Evolutionary conservation across 352 stramenopile genomes (phyloP).

Genomic region (Globisporangium ultimum): DNA sequence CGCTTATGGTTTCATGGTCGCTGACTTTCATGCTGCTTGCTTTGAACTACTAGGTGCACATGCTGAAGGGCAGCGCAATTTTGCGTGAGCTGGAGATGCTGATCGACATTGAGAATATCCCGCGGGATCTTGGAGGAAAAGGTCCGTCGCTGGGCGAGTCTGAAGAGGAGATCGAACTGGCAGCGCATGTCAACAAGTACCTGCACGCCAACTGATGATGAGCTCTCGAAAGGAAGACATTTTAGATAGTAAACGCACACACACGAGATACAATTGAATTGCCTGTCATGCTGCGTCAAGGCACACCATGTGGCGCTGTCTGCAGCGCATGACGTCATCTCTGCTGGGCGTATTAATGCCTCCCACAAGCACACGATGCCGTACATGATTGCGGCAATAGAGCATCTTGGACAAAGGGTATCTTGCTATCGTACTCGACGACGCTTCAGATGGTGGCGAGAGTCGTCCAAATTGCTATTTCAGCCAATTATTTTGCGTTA

Average conservation of each 20-base stretch:
- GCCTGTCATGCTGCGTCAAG: no score
- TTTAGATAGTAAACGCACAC: neutral
- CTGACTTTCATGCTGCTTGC: slow-evolving; percentile 8
- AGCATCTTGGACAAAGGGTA: no score
- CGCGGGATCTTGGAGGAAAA: slow-evolving; percentile 65
- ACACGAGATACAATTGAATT: no score
- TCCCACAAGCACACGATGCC: no score
- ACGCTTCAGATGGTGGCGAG: no score
- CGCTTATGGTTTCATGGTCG: neutral
- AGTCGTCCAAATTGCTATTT: neutral
- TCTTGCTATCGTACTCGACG: no score
- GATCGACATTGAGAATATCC: slow-evolving; percentile 68
- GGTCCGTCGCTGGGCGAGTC: slow-evolving; percentile 62
- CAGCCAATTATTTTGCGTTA: neutral
- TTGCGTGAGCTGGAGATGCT: slow-evolving; percentile 65
- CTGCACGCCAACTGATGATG: slow-evolving; percentile 17
- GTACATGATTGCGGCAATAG: no score
- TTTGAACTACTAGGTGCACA: slow-evolving; percentile 47
- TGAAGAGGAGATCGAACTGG: slow-evolving; percentile 60
- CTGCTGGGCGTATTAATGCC: no score
- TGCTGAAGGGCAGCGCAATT: slow-evolving; percentile 81
- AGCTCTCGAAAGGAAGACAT: neutral
- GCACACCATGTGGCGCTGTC: no score
- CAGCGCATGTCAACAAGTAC: slow-evolving; percentile 72
- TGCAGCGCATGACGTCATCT: no score